Conservation (phyloP, 768 basidiomycete genomes). For the Cyclocybe aegerita region DNA sequence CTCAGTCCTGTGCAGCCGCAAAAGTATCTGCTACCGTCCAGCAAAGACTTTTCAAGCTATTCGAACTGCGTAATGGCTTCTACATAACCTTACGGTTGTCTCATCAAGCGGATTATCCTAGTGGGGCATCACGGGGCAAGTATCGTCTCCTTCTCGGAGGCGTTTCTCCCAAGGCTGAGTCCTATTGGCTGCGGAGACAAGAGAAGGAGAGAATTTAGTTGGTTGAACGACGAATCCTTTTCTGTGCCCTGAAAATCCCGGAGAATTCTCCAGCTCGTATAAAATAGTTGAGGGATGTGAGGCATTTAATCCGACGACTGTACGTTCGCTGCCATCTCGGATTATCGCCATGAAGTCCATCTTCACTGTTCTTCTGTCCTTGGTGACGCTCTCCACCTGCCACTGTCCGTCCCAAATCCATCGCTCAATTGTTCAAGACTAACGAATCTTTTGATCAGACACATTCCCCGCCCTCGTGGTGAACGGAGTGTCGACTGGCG, state of each 20-base stretch:
- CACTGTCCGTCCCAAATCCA: background rate
- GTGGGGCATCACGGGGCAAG: too few relatives aligned
- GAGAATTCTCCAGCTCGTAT: background rate
- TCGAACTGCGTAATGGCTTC: too few relatives aligned
- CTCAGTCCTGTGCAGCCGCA: too few relatives aligned
- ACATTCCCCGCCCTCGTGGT: conserved; percentile 11
- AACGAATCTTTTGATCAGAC: background rate
- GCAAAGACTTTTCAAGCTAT: too few relatives aligned
- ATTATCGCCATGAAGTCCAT: background rate
- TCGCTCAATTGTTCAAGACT: background rate
- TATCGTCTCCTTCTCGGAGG: background rate
- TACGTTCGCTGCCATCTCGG: too few relatives aligned
- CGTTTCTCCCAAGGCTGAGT: background rate
- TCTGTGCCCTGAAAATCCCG: too few relatives aligned
- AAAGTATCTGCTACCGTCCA: too few relatives aligned
- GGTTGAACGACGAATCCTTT: too few relatives aligned
- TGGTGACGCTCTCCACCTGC: background rate
- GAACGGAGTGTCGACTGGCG: conserved; percentile 6
- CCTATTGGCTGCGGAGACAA: background rate
- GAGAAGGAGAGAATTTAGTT: background rate
- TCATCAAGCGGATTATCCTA: too few relatives aligned
- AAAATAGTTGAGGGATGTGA: background rate
- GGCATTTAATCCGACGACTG: background rate
- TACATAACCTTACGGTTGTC: too few relatives aligned
- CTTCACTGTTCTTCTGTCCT: background rate